Percentiles rank a stretch among this genome's conserved stretches.
Evolutionary conservation across 2,329 filamentous ascomycete species (phyloP).

Genomic region (Verticillium isaacii): DNA sequence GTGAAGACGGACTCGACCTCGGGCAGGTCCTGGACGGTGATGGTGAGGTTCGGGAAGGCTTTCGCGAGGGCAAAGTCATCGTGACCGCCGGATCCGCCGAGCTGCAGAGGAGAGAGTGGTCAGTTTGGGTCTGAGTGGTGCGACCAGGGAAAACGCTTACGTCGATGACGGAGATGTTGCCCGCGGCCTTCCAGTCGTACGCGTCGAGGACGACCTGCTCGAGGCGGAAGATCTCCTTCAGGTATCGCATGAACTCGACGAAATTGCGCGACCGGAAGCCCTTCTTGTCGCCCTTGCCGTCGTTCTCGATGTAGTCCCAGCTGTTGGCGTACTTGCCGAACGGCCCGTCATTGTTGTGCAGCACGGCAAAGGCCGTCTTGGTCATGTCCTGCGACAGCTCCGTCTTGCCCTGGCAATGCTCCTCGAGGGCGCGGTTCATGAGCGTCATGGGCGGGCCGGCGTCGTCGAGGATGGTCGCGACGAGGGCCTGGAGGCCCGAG

Average conservation of each 20-base stretch:
- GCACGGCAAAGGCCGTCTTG: constrained; percentile 30
- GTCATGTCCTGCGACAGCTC: constrained; percentile 25
- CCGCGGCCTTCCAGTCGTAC: constrained; percentile 30
- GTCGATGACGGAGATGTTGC: constrained; percentile 32
- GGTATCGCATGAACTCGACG: constrained; percentile 32
- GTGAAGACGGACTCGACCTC: constrained; percentile 28
- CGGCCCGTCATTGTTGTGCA: constrained; percentile 22
- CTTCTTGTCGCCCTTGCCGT: constrained; percentile 30
- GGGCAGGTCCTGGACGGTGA: constrained; percentile 40
- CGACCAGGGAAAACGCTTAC: constrained; percentile 21
- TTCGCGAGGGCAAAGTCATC: constrained; percentile 34
- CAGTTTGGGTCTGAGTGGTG: background rate
- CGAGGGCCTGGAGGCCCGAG: constrained; percentile 26
- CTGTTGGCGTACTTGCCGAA: constrained; percentile 24
- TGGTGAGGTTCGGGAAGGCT: constrained; percentile 32
- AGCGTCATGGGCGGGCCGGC: constrained; percentile 29
- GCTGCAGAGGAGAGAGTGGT: constrained; percentile 13
- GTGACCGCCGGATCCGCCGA: constrained; percentile 38
- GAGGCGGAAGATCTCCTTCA: constrained; percentile 33
- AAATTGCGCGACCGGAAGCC: constrained; percentile 34
- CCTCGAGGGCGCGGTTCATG: constrained; percentile 25
- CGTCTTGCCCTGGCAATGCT: constrained; percentile 23
- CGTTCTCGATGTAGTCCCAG: constrained; percentile 35
- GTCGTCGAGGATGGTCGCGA: constrained; percentile 31
- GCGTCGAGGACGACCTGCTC: constrained; percentile 26